phyloP scores from a whole-genome alignment of 352 stramenopile genomes.

The Phytophthora macrochlamydospora region DNA sequence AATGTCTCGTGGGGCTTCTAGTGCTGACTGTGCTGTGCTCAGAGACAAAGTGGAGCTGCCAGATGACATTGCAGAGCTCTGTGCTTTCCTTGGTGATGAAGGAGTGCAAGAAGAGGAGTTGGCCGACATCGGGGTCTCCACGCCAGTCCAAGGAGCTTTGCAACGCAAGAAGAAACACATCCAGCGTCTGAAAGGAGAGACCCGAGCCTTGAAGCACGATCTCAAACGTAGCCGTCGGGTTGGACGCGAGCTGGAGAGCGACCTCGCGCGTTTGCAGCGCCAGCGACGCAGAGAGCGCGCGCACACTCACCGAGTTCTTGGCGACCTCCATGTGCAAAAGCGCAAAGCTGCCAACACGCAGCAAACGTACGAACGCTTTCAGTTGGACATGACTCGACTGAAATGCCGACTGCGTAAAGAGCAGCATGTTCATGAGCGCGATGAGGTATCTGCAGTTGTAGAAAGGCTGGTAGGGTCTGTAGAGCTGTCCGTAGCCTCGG shows the following conservation, averaged over 20 bases:
- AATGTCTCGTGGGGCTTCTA: not conserved
- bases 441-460: constrained; percentile 6
- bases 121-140: not conserved
- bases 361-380: not conserved
- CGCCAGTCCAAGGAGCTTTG: not conserved
- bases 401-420: not conserved
- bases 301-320: not conserved
- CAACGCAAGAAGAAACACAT: constrained; percentile 9
- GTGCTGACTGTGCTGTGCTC: too few relatives aligned
- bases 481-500: constrained; percentile 5
- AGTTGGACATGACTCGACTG: not conserved
- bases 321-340: not conserved
- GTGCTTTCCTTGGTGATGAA: constrained; percentile 6
- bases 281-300: constrained; percentile 8
- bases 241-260: constrained; percentile 7
- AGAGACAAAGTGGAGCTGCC: constrained; percentile 4
- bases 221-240: constrained; percentile 11
- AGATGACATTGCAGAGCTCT: constrained; percentile 10
- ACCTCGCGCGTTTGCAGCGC: constrained; percentile 10
- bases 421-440: not conserved
- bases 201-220: constrained; percentile 6
- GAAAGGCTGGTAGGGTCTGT: constrained; percentile 10
- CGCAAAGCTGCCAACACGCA: not conserved
- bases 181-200: constrained; percentile 6
- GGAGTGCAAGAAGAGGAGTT: not conserved